Conservation (phyloP, 345 rosid genomes). For the Durio zibethinus region DNA sequence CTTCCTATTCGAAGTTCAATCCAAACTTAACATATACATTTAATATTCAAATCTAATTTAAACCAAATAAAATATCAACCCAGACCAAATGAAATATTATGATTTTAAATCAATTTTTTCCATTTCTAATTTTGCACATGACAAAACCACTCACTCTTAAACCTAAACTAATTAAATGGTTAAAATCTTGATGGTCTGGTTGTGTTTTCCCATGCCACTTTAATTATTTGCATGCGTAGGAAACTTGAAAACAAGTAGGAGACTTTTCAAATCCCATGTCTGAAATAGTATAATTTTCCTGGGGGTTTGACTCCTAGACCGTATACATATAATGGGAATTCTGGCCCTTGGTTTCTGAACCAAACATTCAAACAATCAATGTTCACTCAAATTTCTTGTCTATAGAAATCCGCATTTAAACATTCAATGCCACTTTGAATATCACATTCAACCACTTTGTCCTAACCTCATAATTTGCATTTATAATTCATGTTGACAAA, state of each 20-base stretch:
- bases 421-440: too few species aligned
- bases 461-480: neutral
- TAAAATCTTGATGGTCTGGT: neutral
- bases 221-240: neutral
- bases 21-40: too few species aligned
- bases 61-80: too few species aligned
- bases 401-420: neutral
- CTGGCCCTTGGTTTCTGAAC: conserved; percentile 31
- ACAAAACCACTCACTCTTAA: too few species aligned
- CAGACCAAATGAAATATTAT: too few species aligned
- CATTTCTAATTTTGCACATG: neutral
- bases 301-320: conserved; percentile 13
- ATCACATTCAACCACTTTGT: conserved; percentile 19
- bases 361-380: neutral
- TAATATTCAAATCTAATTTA: too few species aligned
- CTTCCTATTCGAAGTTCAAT: too few species aligned
- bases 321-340: neutral
- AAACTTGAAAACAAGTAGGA: conserved; percentile 8
- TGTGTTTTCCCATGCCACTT: neutral
- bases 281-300: conserved; percentile 7
- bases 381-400: neutral
- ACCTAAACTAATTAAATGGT: neutral
- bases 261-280: conserved; percentile 19
- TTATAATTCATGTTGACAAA: neutral
- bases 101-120: too few species aligned